Evolutionary conservation across 495 filamentous ascomycete species (phyloP).

Genomic region (Neurospora pannonica): DNA sequence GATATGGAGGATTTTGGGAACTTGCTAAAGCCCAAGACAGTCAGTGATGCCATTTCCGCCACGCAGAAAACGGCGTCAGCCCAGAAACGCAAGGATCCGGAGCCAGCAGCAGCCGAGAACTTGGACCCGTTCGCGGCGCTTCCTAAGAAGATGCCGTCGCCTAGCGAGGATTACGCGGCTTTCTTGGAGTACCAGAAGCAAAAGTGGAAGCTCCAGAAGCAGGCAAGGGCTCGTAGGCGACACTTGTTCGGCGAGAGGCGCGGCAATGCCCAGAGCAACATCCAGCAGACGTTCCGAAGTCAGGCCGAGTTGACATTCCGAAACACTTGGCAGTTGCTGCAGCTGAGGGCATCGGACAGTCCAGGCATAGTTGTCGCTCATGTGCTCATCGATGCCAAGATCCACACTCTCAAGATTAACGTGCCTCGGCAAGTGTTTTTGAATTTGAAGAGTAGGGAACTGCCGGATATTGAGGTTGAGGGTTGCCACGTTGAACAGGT

Average conservation of each 20-base stretch:
- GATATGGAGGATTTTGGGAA: constrained; percentile 85
- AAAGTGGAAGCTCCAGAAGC: constrained; percentile 98
- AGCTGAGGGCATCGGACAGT: constrained; percentile 67
- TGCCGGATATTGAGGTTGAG: constrained; percentile 82
- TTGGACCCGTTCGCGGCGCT: constrained; percentile 76
- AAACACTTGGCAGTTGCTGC: constrained; percentile 90
- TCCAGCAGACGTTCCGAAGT: constrained; percentile 82
- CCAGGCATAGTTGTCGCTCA: constrained; percentile 83
- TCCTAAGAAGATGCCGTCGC: constrained; percentile 75
- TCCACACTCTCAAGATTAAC: constrained; percentile 78
- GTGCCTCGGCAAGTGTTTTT: constrained; percentile 85
- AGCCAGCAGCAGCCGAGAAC: constrained; percentile 45
- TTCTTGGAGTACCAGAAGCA: constrained; percentile 95
- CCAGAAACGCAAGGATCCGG: constrained; percentile 78
- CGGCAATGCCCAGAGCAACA: constrained; percentile 56
- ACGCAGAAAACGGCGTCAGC: constrained; percentile 33
- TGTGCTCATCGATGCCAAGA: constrained; percentile 85
- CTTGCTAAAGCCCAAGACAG: constrained; percentile 58
- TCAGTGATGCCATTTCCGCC: constrained; percentile 45
- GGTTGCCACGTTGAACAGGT: constrained; percentile 87
- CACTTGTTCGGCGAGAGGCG: constrained; percentile 87
- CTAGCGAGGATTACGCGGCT: constrained; percentile 75
- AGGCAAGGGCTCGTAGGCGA: constrained; percentile 74
- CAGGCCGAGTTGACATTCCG: constrained; percentile 83
- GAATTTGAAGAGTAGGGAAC: constrained; percentile 75